Base-by-base conservation (phyloP, 257 asterid species). In the Fraxinus quadrangulata region DNA sequence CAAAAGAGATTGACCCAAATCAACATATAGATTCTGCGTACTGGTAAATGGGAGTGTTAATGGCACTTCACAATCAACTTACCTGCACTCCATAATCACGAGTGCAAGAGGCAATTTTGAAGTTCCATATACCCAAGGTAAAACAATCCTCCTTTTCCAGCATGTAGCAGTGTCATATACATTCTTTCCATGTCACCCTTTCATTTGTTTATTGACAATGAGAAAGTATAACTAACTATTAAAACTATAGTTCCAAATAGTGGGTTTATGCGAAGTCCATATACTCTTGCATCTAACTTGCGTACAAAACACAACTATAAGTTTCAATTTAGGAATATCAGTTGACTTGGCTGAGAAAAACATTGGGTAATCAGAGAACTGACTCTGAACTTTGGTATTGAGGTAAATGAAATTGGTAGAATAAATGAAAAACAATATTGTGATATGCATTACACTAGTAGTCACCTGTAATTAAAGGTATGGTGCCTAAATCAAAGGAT, bases 251-350 rank as follows among this genome's bases (percentile, higher is more conserved):
- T 59, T 8, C 67, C 74, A 71, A 42, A 40, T 23, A 23, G 11
- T 11, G 16, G 75, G 75, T 30, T 42, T 70, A 21, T 28, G 74
- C 56, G 17, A 23, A 40, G 39, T 42, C 21, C 61, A 40, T 71
- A 71, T 40, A 71, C 45, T 71, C 63, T 71, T 71, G 74, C 49
- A 24, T 40, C 75, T 71, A 71, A 21, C 37, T 21, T 45, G 66
- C n/a, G 45, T 45, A 12, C 34, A 24, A 47, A 39, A 39, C 24
- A 49, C 51, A 72, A 34, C 26, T 56, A 56, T 56, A 9, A 8
- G 67, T 6, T n/a, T 23, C 24, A 21, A 11, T n/a, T 56, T 6
- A 6, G 67, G 26, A n/a, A 5, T 56, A 56, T 56, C 30, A 19
- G 30, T 56, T 21, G 67, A 21, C 67, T 59, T 23, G 5, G 67